Conservation (phyloP, 768 basidiomycete species). For the Kwoniella shandongensis region DNA sequence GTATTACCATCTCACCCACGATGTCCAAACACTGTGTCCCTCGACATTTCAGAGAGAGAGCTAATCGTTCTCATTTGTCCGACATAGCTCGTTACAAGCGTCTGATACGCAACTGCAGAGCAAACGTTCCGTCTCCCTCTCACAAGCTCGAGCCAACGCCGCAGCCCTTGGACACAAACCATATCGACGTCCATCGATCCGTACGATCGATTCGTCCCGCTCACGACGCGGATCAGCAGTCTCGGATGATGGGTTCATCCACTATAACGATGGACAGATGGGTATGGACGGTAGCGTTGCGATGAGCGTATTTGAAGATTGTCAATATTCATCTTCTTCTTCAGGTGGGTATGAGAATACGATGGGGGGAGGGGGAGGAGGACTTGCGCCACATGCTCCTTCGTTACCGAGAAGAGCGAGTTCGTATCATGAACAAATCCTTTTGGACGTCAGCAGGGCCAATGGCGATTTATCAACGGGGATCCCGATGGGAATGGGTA, state of each 20-base stretch:
- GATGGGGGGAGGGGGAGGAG: too few species aligned
- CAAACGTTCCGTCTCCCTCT: slow-evolving; percentile 18
- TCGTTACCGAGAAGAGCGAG: slow-evolving; percentile 17
- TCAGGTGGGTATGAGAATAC: not conserved
- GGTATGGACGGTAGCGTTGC: not conserved
- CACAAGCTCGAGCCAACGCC: slow-evolving; percentile 21
- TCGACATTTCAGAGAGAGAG: not conserved
- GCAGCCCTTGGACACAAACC: slow-evolving; percentile 17
- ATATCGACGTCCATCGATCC: slow-evolving; percentile 16
- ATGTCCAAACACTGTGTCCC: not conserved
- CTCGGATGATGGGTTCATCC: slow-evolving; percentile 19
- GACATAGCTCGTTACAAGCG: slow-evolving; percentile 20
- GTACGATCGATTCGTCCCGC: slow-evolving; percentile 15
- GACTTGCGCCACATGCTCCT: too few species aligned
- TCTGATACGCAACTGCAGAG: slow-evolving; percentile 19
- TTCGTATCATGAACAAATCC: slow-evolving; percentile 21
- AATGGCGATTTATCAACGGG: slow-evolving; percentile 1
- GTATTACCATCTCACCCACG: slow-evolving; percentile 1
- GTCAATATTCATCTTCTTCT: not conserved
- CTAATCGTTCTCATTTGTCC: not conserved
- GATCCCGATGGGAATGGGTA: too few species aligned
- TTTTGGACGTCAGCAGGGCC: slow-evolving; percentile 5
- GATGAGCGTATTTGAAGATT: not conserved
- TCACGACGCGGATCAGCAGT: slow-evolving; percentile 21
- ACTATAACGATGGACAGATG: slow-evolving; percentile 6